Evolutionary conservation across 2,329 filamentous ascomycete genomes (phyloP).

Genomic region (Dissoconium aciculare): DNA sequence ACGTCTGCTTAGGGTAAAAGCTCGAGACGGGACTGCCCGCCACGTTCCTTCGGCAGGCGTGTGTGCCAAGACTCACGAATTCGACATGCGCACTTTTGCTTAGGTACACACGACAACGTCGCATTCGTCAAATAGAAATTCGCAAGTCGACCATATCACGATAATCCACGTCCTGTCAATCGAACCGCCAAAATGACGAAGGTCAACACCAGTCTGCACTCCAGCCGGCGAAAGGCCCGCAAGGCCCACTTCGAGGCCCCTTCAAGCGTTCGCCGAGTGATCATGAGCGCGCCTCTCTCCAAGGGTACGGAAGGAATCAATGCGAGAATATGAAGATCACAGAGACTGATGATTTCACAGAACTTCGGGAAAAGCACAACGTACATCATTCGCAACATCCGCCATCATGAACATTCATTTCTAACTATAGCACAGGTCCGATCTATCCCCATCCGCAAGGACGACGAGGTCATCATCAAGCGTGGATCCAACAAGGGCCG

Average conservation of each 20-base stretch:
- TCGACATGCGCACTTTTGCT: neutral
- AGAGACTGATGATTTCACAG: slow-evolving; percentile 12
- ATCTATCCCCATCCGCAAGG: slow-evolving; percentile 93
- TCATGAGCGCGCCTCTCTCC: slow-evolving; percentile 91
- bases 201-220: slow-evolving; percentile 51
- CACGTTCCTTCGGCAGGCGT: no score
- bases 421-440: no score
- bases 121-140: slow-evolving; percentile 2
- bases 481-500: slow-evolving; percentile 93
- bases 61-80: slow-evolving; percentile 3
- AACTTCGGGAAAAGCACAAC: slow-evolving; percentile 98
- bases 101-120: neutral
- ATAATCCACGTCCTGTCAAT: neutral
- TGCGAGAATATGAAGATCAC: no score
- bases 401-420: no score
- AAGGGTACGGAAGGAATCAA: slow-evolving; percentile 50
- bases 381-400: slow-evolving; percentile 36
- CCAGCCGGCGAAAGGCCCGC: slow-evolving; percentile 95
- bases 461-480: slow-evolving; percentile 66
- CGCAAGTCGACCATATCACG: slow-evolving; percentile 10
- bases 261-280: slow-evolving; percentile 82
- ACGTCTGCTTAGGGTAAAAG: no score
- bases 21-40: no score
- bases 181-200: slow-evolving; percentile 50
- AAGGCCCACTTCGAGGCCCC: slow-evolving; percentile 96